Percentiles rank a stretch among this genome's conserved stretches.
These are phyloP conservation scores for Flaveria bidentis DNA, from an alignment of 129 eudicot species.

Conservation along the genomic window DNA sequence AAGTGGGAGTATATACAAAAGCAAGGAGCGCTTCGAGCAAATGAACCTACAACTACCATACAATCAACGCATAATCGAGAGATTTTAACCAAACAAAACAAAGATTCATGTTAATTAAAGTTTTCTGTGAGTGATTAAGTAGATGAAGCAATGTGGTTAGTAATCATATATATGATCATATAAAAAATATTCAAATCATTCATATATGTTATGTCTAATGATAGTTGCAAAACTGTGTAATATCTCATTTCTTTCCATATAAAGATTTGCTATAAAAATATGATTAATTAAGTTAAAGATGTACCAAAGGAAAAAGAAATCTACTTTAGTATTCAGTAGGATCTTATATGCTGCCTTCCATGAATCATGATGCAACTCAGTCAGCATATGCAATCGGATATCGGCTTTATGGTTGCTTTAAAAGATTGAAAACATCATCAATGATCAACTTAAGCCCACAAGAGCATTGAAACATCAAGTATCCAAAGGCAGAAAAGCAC, in stretches of 20 bases:
- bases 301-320: constrained; percentile 11
- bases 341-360: background rate
- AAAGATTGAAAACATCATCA: constrained; percentile 11
- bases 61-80: constrained; percentile 53
- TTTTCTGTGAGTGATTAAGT: background rate
- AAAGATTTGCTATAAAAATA: background rate
- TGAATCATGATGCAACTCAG: constrained; percentile 6
- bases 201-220: constrained; percentile 9
- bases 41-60: constrained; percentile 40
- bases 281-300: constrained; percentile 7
- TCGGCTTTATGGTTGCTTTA: constrained; percentile 2
- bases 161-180: background rate
- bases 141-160: constrained; percentile 2
- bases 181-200: background rate
- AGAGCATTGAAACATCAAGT: constrained; percentile 21
- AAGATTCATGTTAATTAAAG: constrained; percentile 28
- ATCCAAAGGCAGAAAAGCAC: constrained; percentile 19
- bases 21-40: constrained; percentile 52
- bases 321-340: constrained; percentile 15
- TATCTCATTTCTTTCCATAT: constrained; percentile 9
- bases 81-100: constrained; percentile 32
- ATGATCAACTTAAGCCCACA: constrained; percentile 19
- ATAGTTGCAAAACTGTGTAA: constrained; percentile 19
- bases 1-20: constrained; percentile 65
- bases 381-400: background rate